Base-by-base conservation (phyloP, 768 basidiomycete genomes). In the Thelephora ganbajun region DNA sequence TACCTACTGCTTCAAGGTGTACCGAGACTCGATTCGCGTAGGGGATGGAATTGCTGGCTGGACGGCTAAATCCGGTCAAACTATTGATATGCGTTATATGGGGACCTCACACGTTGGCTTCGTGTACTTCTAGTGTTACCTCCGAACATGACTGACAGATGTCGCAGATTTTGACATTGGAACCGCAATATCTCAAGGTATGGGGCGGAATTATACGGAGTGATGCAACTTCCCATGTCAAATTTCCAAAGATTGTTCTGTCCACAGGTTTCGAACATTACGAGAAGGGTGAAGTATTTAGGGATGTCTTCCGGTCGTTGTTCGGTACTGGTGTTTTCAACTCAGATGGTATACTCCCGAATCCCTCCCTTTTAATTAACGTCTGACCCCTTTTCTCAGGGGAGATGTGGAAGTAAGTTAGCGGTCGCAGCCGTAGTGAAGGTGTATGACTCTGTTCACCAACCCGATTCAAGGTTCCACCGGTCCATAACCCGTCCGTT, bases 251-350 rank as follows among this genome's bases (percentile, higher is more conserved):
- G 67, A 62, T 61, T 11, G 59, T 74, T 16, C 60, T 74, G 0
- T 65, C 71, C 0, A 70, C 71, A 13, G 61, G 70, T 16, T 73
- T 74, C 46, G 51, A 57, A 16, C 63, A 59, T 2, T 73, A 61
- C 52, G 65, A 56, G 16, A 73, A 73, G 72, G 72, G 72, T 22
- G 56, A 67, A 48, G 60, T 61, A n/a, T 71, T 78, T 44, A 68
- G 63, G 42, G 51, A 61, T 18, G 63, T 63, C 14, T 67, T 75
- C 66, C 59, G 60, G 3, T 65, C 69, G 1, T 66, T 81, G 11
- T 60, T 82, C 11, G 82, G 82, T 0, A 69, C 69, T 11, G 82
- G 82, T 0, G 77, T 83, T 4, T 83, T 83, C 58, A 83, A 83
- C 53, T 74, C 77, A 12, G 79, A 82, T 46, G 79, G 79, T 67